Percentiles rank a stretch among this genome's conserved stretches.
These are phyloP conservation scores for Medicago truncatula DNA, from an alignment of 306 rosid species.

Conservation along the genomic window DNA sequence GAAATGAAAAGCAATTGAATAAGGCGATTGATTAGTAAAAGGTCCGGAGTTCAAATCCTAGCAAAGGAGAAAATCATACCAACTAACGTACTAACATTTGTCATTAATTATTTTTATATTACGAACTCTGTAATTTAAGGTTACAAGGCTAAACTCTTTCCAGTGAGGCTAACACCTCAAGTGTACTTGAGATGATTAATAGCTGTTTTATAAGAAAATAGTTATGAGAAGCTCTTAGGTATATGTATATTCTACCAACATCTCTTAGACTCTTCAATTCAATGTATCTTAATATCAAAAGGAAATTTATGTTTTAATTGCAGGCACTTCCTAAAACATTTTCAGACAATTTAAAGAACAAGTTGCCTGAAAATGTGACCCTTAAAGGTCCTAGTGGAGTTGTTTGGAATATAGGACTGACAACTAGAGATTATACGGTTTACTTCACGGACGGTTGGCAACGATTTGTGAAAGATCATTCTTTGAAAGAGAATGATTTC, in stretches of 20 bases:
- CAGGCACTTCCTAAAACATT: constrained; percentile 74
- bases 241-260: neutral
- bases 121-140: too few species aligned
- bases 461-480: constrained; percentile 63
- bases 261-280: neutral
- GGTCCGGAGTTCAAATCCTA: too few species aligned
- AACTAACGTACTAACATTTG: too few species aligned
- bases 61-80: too few species aligned
- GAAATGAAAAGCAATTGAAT: too few species aligned
- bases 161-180: too few species aligned
- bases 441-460: constrained; percentile 66
- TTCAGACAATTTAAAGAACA: constrained; percentile 53
- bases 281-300: constrained; percentile 10
- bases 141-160: too few species aligned
- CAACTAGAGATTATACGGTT: constrained; percentile 45
- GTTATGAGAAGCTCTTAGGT: neutral
- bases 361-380: constrained; percentile 56
- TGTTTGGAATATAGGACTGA: constrained; percentile 62
- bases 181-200: neutral
- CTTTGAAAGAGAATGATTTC: constrained; percentile 66
- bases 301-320: constrained; percentile 30
- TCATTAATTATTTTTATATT: too few species aligned
- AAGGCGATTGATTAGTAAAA: too few species aligned
- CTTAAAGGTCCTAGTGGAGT: constrained; percentile 72
- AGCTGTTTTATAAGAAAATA: neutral